phyloP scores from a whole-genome alignment of 2,329 filamentous ascomycete species.

The Ustulina deusta region DNA sequence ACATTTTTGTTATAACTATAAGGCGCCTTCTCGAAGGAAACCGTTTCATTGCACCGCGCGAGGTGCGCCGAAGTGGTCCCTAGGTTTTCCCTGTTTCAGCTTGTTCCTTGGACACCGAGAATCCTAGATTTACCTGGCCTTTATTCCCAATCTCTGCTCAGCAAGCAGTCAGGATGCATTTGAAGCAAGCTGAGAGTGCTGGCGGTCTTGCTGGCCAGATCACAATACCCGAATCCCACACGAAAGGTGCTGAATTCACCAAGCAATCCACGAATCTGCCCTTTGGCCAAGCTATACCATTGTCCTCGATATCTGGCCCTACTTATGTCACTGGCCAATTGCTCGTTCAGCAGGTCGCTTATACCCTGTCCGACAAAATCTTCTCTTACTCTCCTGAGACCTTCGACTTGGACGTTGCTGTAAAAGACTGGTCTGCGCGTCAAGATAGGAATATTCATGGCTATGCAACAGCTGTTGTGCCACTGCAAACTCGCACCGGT shows the following conservation, averaged over 20 bases:
- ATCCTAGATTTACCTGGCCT: slow-evolving; percentile 34
- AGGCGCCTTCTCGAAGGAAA: not conserved
- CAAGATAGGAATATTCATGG: slow-evolving; percentile 84
- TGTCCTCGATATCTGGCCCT: slow-evolving; percentile 79
- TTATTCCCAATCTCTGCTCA: slow-evolving; percentile 32
- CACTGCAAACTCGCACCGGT: slow-evolving; percentile 87
- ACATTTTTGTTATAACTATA: slow-evolving; percentile 7
- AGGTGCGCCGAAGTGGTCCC: not conserved
- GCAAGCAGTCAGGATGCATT: slow-evolving; percentile 46
- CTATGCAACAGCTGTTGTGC: slow-evolving; percentile 79
- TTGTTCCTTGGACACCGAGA: slow-evolving; percentile 35
- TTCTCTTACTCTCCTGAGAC: slow-evolving; percentile 96
- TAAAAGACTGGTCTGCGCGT: slow-evolving; percentile 78
- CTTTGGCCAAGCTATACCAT: slow-evolving; percentile 66
- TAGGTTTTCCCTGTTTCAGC: slow-evolving; percentile 33
- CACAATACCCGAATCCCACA: slow-evolving; percentile 49
- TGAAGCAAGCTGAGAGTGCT: slow-evolving; percentile 55
- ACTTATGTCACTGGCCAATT: slow-evolving; percentile 94
- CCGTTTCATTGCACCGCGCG: not conserved
- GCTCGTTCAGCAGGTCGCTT: slow-evolving; percentile 95
- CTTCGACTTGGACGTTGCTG: slow-evolving; percentile 88
- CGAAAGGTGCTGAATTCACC: slow-evolving; percentile 52
- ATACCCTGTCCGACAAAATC: slow-evolving; percentile 94
- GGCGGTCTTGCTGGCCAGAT: slow-evolving; percentile 50
- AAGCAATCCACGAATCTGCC: slow-evolving; percentile 66